Conservation (phyloP, 768 basidiomycete species). For the Naganishia kalamii region DNA sequence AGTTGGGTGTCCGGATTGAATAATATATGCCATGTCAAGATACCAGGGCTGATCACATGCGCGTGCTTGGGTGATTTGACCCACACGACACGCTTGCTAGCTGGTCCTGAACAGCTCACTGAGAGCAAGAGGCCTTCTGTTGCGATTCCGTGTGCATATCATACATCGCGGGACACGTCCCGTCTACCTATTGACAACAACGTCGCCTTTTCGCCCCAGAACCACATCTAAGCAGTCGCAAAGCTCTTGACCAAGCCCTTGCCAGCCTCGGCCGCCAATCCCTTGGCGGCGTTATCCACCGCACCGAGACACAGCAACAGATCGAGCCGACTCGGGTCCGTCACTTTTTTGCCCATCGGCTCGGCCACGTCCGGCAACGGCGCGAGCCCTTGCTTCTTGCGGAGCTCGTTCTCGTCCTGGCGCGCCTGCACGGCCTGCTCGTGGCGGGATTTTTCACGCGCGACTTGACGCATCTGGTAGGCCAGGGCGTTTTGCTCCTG, state of each 20-base stretch:
- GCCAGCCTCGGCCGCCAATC: slow-evolving; percentile 59
- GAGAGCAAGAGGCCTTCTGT: no score
- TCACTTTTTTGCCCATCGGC: slow-evolving; percentile 77
- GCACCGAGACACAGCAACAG: slow-evolving; percentile 78
- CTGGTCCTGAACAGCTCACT: no score
- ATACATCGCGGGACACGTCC: neutral
- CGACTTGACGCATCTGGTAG: slow-evolving; percentile 79
- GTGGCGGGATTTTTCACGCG: slow-evolving; percentile 70
- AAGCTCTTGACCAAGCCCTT: slow-evolving; percentile 77
- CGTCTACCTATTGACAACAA: neutral
- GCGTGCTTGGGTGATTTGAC: no score
- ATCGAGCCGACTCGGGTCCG: slow-evolving; percentile 81
- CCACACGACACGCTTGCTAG: no score
- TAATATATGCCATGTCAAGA: no score
- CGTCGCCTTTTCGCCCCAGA: neutral
- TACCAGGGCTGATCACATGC: no score
- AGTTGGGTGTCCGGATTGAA: no score
- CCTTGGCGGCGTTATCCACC: slow-evolving; percentile 77
- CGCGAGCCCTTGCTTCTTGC: slow-evolving; percentile 72
- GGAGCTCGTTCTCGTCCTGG: slow-evolving; percentile 75
- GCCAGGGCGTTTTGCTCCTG: slow-evolving; percentile 89
- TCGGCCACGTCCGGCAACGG: slow-evolving; percentile 80
- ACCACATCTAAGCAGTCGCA: slow-evolving; percentile 20
- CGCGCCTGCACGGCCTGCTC: slow-evolving; percentile 75
- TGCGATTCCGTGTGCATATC: no score